Base-by-base conservation (phyloP, 345 rosid genomes). In the Acer campestre region DNA sequence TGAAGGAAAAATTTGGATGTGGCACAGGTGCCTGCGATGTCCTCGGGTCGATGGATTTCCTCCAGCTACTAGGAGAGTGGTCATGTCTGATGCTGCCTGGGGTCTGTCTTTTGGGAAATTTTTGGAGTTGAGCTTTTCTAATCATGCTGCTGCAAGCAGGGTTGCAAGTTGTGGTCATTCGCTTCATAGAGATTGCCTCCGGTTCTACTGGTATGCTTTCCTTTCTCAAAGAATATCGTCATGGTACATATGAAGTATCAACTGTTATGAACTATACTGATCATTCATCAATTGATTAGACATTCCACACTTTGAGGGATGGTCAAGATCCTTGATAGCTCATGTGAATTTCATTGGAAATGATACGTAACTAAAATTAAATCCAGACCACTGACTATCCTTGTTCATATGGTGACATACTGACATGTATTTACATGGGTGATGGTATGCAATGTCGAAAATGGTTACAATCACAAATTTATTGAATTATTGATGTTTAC, bases 41-140 rank as follows among this genome's bases (percentile, higher is more conserved):
- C 99, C 98, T 79, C 87, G 98, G 73, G 81, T 65, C 70, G 83
- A 79, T 83, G 95, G 97, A 23, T 91, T 92, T 80, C 99, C 98
- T 80, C 98, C 95, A 5, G 97, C 98, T 74, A 96, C 99, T 67
- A 88, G 90, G 56, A 91, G 99, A 83, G 88, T 96, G 67, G 89
- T 96, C 73, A 96, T 96, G 99, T 96, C 98, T 70, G 92, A 92
- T 89, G 97, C 99, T 79, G 98, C 98, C 17, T 96, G 98, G 99
- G 97, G 97, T 58, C 81, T 96, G 73, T 96, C 99, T 56, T 94
- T 96, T 73, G 98, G 99, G 59, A 96, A 96, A 71, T 94, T 96
- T 84, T 84, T 96, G 90, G 98, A 96, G 86, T 91, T 96, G 78
- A 96, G 98, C 87, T 94, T 96, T 78, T 96, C 99, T 78, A 96